These are phyloP conservation scores for Talaromyces marneffei DNA, from an alignment of 2,329 filamentous ascomycete genomes.

Conservation along the genomic window DNA sequence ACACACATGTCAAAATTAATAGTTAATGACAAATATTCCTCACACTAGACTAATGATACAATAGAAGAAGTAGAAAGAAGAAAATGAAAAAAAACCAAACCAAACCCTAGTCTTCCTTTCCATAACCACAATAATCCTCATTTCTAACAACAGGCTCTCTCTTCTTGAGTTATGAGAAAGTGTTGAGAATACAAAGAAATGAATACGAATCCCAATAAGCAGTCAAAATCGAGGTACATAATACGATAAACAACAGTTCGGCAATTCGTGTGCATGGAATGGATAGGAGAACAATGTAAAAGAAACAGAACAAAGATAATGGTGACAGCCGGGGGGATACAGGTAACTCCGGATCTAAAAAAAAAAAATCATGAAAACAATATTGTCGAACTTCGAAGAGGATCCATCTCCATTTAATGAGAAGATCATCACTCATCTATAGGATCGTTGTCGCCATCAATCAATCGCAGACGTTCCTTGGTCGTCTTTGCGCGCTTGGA, in stretches of 20 bases:
- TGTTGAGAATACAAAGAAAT: background rate
- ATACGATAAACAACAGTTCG: background rate
- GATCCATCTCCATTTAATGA: background rate
- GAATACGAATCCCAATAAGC: background rate
- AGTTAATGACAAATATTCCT: background rate
- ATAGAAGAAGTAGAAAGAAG: background rate
- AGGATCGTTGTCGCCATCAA: slow-evolving; percentile 39
- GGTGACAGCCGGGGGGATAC: background rate
- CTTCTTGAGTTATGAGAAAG: background rate
- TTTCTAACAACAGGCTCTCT: background rate
- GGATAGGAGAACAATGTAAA: background rate
- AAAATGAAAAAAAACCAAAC: background rate
- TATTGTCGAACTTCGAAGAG: background rate
- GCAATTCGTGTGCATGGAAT: background rate
- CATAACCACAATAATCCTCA: background rate
- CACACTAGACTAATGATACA: slow-evolving; percentile 2
- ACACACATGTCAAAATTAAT: background rate
- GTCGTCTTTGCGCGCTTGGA: slow-evolving; percentile 58
- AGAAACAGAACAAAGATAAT: background rate
- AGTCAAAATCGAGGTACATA: background rate
- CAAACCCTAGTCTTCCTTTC: background rate
- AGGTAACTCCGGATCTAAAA: background rate
- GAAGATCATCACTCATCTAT: slow-evolving; percentile 17
- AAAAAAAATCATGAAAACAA: background rate
- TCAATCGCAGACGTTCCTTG: slow-evolving; percentile 45